Percentiles rank a stretch among this genome's conserved stretches.
These are phyloP conservation scores for Erythrobasidium yunnanense DNA, from an alignment of 768 basidiomycete genomes.

Conservation along the genomic window DNA sequence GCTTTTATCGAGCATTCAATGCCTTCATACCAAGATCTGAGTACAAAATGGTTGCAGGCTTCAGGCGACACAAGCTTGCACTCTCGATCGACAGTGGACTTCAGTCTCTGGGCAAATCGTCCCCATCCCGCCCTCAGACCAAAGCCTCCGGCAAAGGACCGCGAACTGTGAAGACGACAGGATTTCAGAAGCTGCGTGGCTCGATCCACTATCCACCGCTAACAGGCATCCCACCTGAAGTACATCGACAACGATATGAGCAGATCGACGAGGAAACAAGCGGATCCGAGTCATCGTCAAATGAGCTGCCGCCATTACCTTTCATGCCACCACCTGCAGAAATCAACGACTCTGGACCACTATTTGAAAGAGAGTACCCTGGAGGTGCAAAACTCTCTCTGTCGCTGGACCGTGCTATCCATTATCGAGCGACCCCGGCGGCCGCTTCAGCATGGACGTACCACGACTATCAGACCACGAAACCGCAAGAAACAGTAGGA, in stretches of 20 bases:
- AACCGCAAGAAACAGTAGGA: not conserved
- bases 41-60: too few species aligned
- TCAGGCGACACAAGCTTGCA: too few species aligned
- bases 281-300: not conserved
- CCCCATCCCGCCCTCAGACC: too few species aligned
- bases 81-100: too few species aligned
- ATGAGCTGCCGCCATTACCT: not conserved
- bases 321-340: not conserved
- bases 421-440: slow-evolving; percentile 3
- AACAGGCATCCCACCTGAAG: not conserved
- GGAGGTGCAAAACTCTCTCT: slow-evolving; percentile 4
- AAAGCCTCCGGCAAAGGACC: too few species aligned
- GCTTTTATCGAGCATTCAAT: too few species aligned
- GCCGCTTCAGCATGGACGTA: slow-evolving; percentile 13
- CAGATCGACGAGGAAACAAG: not conserved
- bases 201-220: not conserved
- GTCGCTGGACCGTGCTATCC: slow-evolving; percentile 6
- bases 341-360: slow-evolving; percentile 1
- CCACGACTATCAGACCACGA: not conserved
- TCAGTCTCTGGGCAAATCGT: too few species aligned
- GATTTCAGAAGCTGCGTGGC: not conserved
- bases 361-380: not conserved
- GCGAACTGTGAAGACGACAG: too few species aligned
- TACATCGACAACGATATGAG: not conserved
- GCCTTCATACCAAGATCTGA: too few species aligned